A percentile compares a stretch with the other conserved stretches of the same genome.
Evolutionary conservation across 2,329 filamentous ascomycete species (phyloP).

Genomic region (Cladosporium oxysporum): DNA sequence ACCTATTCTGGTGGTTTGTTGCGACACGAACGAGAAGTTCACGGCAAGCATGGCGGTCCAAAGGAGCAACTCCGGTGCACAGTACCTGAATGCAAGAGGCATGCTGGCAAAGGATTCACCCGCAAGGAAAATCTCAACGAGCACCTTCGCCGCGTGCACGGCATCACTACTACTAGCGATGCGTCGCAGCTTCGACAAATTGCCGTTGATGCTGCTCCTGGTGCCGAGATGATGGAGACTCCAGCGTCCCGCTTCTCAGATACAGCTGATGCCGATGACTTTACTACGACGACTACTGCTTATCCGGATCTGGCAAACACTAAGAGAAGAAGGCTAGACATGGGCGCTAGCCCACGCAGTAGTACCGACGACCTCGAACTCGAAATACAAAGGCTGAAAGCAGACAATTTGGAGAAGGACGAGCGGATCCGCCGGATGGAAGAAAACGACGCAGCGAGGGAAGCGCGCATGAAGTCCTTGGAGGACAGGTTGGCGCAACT

Average conservation of each 20-base stretch:
- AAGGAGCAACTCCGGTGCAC: constrained; percentile 87
- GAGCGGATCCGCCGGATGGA: constrained; percentile 32
- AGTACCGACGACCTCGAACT: constrained; percentile 38
- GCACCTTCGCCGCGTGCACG: constrained; percentile 85
- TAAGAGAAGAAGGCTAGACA: constrained; percentile 19
- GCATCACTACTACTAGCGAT: constrained; percentile 17
- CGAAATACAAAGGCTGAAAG: constrained; percentile 44
- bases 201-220: constrained; percentile 17
- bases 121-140: constrained; percentile 93
- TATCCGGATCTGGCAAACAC: constrained; percentile 21
- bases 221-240: constrained; percentile 15
- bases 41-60: constrained; percentile 84
- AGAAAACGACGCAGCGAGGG: constrained; percentile 15
- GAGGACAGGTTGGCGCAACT: constrained; percentile 16
- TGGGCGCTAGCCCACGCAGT: neutral
- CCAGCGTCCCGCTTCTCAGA: constrained; percentile 14
- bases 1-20: constrained; percentile 91
- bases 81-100: constrained; percentile 82
- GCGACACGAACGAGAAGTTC: constrained; percentile 89
- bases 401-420: constrained; percentile 46
- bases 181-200: constrained; percentile 18
- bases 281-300: constrained; percentile 13
- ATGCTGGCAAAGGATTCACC: constrained; percentile 85
- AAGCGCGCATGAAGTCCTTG: constrained; percentile 17
- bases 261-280: constrained; percentile 11